Percentiles rank a stretch among this genome's conserved stretches.
Conservation (phyloP, 495 filamentous ascomycete species). For the Penicillium antarcticum region DNA sequence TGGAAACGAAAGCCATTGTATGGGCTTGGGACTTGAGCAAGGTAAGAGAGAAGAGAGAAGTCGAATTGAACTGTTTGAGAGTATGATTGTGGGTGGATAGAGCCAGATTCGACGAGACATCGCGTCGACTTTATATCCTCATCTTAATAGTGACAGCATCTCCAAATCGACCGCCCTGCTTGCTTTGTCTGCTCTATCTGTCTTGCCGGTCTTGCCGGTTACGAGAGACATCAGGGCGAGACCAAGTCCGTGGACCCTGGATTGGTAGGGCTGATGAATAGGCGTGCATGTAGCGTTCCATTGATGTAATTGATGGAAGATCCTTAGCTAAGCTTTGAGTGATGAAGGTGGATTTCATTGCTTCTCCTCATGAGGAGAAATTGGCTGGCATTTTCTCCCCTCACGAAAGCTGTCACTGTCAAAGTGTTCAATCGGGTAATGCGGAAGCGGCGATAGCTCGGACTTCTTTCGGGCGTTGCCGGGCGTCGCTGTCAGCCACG, state of each 20-base stretch:
- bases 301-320: neutral
- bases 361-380: slow-evolving; percentile 19
- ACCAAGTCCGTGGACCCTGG: neutral
- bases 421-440: too few relatives aligned
- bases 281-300: neutral
- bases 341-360: neutral
- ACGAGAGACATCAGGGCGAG: neutral
- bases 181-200: too few relatives aligned
- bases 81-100: neutral
- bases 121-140: neutral
- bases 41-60: too few relatives aligned
- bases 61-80: neutral
- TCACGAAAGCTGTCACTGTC: neutral
- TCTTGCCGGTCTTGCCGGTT: neutral
- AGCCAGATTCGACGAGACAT: neutral
- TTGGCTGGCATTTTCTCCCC: neutral
- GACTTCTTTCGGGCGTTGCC: neutral
- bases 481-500: too few relatives aligned
- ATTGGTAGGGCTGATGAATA: neutral
- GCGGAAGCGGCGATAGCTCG: neutral
- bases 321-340: neutral
- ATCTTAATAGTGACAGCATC: neutral
- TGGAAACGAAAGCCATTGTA: slow-evolving; percentile 23
- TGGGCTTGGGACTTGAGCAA: neutral
- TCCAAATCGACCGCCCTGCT: neutral